Evolutionary conservation across 148 eudicot species (phyloP).

Genomic region (Vaccinium darrowii): DNA sequence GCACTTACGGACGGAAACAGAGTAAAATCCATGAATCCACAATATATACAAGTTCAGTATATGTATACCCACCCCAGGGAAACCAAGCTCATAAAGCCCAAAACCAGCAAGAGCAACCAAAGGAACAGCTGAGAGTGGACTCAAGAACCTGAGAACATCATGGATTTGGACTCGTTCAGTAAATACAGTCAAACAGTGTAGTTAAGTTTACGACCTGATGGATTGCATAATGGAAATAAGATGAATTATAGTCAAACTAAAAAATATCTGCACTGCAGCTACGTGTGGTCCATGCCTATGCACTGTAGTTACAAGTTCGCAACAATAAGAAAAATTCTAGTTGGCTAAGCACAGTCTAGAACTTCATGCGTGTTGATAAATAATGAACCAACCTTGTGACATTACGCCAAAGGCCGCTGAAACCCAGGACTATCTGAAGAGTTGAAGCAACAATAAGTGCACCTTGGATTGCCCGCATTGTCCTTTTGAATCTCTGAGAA

Average conservation of each 20-base stretch:
- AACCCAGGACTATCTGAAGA: conserved; percentile 93
- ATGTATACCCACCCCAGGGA: conserved; percentile 78
- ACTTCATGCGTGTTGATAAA: not conserved
- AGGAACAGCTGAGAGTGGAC: conserved; percentile 94
- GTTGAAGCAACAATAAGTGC: conserved; percentile 93
- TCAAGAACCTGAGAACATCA: conserved; percentile 54
- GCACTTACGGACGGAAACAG: not conserved
- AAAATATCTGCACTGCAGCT: not conserved
- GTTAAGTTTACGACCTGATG: not conserved
- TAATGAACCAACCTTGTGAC: conserved; percentile 60
- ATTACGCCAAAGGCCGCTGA: conserved; percentile 99
- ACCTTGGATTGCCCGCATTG: conserved; percentile 90
- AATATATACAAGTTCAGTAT: not conserved
- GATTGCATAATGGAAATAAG: not conserved
- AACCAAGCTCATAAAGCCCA: conserved; percentile 95
- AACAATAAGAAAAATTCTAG: not conserved
- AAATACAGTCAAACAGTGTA: not conserved
- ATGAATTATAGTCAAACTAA: not conserved
- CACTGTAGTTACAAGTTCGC: not conserved
- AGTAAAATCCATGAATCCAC: not conserved
- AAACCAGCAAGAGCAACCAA: conserved; percentile 89
- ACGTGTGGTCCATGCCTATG: not conserved
- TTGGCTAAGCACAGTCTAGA: not conserved
- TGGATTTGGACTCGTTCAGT: not conserved
- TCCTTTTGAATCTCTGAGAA: conserved; percentile 71